Conservation (phyloP, 441 rosid species). For the Euphorbia celastroides region DNA sequence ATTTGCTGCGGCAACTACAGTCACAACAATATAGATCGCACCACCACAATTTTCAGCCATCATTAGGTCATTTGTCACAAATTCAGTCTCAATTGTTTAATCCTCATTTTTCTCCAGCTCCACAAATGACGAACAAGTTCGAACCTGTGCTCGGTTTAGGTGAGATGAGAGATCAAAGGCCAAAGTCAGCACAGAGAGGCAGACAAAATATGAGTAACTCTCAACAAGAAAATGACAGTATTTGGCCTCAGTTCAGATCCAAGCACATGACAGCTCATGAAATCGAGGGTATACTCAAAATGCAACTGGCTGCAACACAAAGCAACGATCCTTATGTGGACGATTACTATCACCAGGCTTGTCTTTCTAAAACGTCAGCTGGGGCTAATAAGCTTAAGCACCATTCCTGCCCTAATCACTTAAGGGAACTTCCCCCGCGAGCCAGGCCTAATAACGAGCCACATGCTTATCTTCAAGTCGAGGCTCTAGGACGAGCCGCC, state of each 20-base stretch:
- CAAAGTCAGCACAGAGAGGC: too few species aligned
- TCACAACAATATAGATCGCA: constrained; percentile 65
- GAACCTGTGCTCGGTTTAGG: constrained; percentile 56
- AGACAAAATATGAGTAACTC: constrained; percentile 44
- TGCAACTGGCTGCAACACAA: constrained; percentile 87
- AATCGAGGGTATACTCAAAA: constrained; percentile 68
- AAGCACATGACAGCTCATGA: constrained; percentile 73
- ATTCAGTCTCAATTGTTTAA: constrained; percentile 61
- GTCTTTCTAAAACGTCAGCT: constrained; percentile 65
- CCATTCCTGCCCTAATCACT: constrained; percentile 77
- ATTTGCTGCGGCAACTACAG: constrained; percentile 45
- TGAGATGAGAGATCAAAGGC: constrained; percentile 65
- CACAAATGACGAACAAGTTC: constrained; percentile 46
- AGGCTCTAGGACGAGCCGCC: constrained; percentile 85
- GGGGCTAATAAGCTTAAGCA: constrained; percentile 69
- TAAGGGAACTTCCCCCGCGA: constrained; percentile 69
- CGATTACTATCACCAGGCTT: constrained; percentile 87
- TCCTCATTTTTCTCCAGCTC: constrained; percentile 63
- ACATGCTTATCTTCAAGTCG: constrained; percentile 87
- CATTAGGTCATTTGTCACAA: constrained; percentile 56
- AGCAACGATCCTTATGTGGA: constrained; percentile 91
- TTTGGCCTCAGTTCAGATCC: constrained; percentile 73
- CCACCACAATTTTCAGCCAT: constrained; percentile 54
- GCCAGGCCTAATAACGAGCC: constrained; percentile 65
- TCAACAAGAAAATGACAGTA: constrained; percentile 40